These are phyloP conservation scores for Geranium incanum DNA, from an alignment of 441 rosid species.

Conservation along the genomic window DNA sequence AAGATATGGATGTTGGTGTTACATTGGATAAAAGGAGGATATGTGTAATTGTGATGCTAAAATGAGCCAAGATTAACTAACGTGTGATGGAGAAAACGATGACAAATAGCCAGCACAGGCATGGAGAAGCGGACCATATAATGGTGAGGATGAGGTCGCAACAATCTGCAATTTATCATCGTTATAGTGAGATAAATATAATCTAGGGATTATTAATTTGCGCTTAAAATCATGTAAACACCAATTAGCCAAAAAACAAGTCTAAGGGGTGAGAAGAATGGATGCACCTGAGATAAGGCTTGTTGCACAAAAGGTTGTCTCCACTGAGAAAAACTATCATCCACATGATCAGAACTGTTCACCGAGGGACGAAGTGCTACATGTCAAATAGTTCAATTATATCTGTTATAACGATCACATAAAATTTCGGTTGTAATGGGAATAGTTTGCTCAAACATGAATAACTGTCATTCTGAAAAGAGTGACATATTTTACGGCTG, in stretches of 20 bases:
- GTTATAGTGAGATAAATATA: slow-evolving; percentile 22
- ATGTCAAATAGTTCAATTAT: slow-evolving; percentile 19
- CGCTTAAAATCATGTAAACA: neutral
- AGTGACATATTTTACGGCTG: neutral
- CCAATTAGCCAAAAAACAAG: neutral
- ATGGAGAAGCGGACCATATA: slow-evolving; percentile 58
- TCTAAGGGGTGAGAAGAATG: neutral
- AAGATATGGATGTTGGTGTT: neutral
- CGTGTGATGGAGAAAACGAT: slow-evolving; percentile 81
- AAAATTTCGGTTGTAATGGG: slow-evolving; percentile 12
- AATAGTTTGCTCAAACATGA: slow-evolving; percentile 11
- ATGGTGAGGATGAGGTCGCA: slow-evolving; percentile 49
- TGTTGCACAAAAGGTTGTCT: slow-evolving; percentile 62
- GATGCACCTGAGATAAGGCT: slow-evolving; percentile 67
- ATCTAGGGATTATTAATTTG: slow-evolving; percentile 2
- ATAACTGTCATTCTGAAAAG: neutral
- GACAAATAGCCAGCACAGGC: slow-evolving; percentile 75
- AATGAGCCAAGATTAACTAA: slow-evolving; percentile 34
- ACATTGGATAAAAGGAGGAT: slow-evolving; percentile 6
- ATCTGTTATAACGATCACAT: slow-evolving; percentile 12
- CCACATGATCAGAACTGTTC: slow-evolving; percentile 46
- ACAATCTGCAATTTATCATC: slow-evolving; percentile 58
- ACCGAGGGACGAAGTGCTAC: slow-evolving; percentile 64
- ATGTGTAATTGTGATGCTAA: slow-evolving; percentile 6
- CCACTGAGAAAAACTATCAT: slow-evolving; percentile 62